phyloP scores from a whole-genome alignment of 78 protist species.

The Dictyostelium firmibasis region DNA sequence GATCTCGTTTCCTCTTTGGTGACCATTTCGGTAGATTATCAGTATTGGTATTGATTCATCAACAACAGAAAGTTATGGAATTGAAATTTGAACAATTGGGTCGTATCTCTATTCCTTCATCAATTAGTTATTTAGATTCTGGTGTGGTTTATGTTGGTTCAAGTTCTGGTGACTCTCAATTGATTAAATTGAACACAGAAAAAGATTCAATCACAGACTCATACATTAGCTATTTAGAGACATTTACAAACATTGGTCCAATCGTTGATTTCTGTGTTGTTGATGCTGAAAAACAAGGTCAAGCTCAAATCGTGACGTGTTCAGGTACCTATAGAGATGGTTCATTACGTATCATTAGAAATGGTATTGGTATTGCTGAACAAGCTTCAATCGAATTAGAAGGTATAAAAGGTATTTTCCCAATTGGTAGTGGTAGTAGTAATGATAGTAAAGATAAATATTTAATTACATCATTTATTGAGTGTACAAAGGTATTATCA shows the following conservation, averaged over 20 bases:
- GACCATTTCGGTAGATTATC: slow-evolving; percentile 68
- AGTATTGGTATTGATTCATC: slow-evolving; percentile 19
- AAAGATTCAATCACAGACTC: slow-evolving; percentile 33
- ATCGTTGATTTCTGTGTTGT: slow-evolving; percentile 89
- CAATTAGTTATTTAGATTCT: slow-evolving; percentile 82
- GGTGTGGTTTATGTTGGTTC: slow-evolving; percentile 92
- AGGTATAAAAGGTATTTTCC: slow-evolving; percentile 92
- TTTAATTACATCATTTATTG: slow-evolving; percentile 87
- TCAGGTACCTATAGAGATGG: slow-evolving; percentile 92
- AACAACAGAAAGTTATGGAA: neutral
- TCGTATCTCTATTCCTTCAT: slow-evolving; percentile 48
- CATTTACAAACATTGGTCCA: slow-evolving; percentile 93
- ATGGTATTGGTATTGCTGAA: slow-evolving; percentile 95
- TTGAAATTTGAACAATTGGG: slow-evolving; percentile 68
- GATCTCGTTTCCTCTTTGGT: slow-evolving; percentile 72
- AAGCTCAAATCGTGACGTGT: slow-evolving; percentile 92
- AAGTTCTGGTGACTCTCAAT: slow-evolving; percentile 87
- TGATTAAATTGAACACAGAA: slow-evolving; percentile 71
- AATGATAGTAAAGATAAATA: neutral
- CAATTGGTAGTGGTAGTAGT: slow-evolving; percentile 22
- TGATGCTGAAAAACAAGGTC: slow-evolving; percentile 92
- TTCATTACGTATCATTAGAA: slow-evolving; percentile 91
- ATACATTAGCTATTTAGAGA: slow-evolving; percentile 43
- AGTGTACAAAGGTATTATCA: slow-evolving; percentile 83
- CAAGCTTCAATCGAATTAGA: slow-evolving; percentile 88